Evolutionary conservation across 2,329 filamentous ascomycete species (phyloP), one percentile per base, ranked within the genome.

Genomic region (Paracoccidioides brasiliensis): DNA sequence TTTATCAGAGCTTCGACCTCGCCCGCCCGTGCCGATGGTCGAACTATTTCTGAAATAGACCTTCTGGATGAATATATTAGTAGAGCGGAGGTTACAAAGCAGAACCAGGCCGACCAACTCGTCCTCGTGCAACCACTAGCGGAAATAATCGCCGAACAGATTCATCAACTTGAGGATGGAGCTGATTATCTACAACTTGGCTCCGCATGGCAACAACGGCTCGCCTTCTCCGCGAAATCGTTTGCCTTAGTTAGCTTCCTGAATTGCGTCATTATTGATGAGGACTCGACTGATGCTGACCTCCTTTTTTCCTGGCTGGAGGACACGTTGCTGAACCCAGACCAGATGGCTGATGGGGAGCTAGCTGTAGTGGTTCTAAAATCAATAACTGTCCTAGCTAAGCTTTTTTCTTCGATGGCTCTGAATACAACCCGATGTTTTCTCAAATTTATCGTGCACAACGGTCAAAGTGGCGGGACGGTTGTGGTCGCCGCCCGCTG

Each of bases 181-280:
- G 85, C 89, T 1, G 93, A 97, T 70, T 97, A 95, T 68, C 77
- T 95, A 45, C 84, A 87, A 63, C 80, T 97, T 56, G 87, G 88
- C 56, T 91, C 90, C 1, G 79, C 84, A 5, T 90, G 86, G 72
- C 90, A 97, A 68, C 91, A 96, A 70, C 83, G 79, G 57, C 79
- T 97, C 55, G 88, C 90, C 4, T 90, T 87, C 64, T 84, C 87
- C 5, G 88, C 94, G 58, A 96, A 95, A 71, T 83, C 87, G 0
- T 83, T 85, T 58, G 86, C 88, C 10, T 72, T 98, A 30, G 83
- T 88, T 55, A 86, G 86, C 57, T 96, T 88, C 64, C 73, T 97
- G 51, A 94, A 90, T 67, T 97, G 91, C 66, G 80, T 85, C 15
- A 75, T 94, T 15, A 76, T 95, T 14, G 88, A 93, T 59, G 86